Evolutionary conservation across 2,329 filamentous ascomycete species (phyloP), one percentile per base, ranked within the genome.

Genomic region (Akanthomyces lecanii): DNA sequence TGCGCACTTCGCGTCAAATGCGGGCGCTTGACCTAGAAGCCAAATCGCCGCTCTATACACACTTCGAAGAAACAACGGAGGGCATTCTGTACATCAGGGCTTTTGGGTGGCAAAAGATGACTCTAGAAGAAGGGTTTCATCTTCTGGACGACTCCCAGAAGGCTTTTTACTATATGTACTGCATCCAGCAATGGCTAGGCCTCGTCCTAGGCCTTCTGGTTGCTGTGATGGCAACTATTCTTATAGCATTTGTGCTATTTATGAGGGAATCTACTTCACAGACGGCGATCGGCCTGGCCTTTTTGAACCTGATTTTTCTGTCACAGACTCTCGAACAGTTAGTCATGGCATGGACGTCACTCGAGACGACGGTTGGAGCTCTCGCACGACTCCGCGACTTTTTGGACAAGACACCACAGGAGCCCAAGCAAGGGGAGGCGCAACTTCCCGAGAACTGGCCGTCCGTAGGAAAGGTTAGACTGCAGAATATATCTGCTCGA

Each of bases 111-210:
- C 50, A 54, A 28, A 11, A 76, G 40, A 66, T 76, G 23, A 77
- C 76, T 62, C 82, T 81, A 62, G 70, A 78, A 18, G 65, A 67
- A 4, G 72, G 82, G 0, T 70, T 85, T 2, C 23, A 16, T 23
- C 51, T 61, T 10, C 21, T 61, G 4, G 79, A 85, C 62, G 70
- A 71, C 8, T 82, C 82, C 0, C 83, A 85, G 65, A 71, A 76
- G 33, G 81, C 83, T 1, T 82, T 79, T 58, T 86, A 85, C 66
- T 74, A 84, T 1, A 72, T 85, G 8, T 81, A 75, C 61, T 77
- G 78, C 38, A 76, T 84, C 11, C 83, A 86, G 67, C 76, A 80
- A 44, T 85, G 83, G 83, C 70, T 83, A 0, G 42, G 52, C 5
- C 25, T 61, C 2, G 59, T 54, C 10, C 48, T 61, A 11, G 59